A percentile compares a stretch with the other conserved stretches of the same genome.
phyloP scores from a whole-genome alignment of 2,329 filamentous ascomycete genomes.

The Arthroderma uncinatum region DNA sequence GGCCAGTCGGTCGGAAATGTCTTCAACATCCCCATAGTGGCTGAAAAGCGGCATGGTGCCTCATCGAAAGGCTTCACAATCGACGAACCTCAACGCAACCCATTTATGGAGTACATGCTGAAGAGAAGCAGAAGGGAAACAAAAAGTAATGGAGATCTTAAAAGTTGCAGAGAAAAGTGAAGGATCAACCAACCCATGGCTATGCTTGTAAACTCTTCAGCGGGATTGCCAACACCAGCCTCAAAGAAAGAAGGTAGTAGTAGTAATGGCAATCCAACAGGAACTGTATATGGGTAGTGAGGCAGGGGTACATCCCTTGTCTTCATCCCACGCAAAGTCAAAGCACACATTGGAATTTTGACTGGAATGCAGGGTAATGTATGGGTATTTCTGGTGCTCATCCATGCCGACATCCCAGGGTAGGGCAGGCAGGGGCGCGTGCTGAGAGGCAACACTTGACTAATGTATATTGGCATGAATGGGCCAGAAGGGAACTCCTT shows the following conservation, averaged over 20 bases:
- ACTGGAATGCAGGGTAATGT: neutral
- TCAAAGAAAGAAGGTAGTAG: neutral
- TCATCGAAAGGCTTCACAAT: neutral
- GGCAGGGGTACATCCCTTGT: neutral
- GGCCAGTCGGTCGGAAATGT: constrained; percentile 15
- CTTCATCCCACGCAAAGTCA: neutral
- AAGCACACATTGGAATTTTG: neutral
- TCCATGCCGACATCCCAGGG: neutral
- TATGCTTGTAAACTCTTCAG: neutral
- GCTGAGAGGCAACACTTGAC: neutral
- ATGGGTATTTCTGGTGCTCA: neutral
- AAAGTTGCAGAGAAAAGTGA: neutral
- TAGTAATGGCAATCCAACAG: neutral
- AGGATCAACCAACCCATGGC: neutral
- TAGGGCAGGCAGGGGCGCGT: neutral
- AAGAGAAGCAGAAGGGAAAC: neutral
- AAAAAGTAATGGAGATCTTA: neutral
- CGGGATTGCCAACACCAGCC: neutral
- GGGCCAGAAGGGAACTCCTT: neutral
- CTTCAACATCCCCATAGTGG: constrained; percentile 18
- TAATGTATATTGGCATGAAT: neutral
- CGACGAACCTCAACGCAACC: neutral
- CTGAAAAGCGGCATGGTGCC: constrained; percentile 17
- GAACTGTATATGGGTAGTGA: neutral
- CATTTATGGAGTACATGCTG: neutral